phyloP scores from a whole-genome alignment of 768 basidiomycete species.

The Suillus bovinus region DNA sequence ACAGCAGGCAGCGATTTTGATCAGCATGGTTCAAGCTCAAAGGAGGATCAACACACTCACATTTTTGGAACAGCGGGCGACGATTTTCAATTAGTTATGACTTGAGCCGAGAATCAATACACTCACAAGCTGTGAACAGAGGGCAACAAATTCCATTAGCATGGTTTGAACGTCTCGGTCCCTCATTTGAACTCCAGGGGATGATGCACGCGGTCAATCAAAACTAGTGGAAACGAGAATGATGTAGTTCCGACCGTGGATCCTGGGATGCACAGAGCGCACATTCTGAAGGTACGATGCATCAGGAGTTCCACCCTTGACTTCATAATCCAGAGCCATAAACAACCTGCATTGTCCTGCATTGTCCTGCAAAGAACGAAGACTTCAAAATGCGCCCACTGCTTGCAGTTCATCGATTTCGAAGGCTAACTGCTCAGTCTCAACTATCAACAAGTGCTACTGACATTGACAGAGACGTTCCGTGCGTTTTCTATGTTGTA shows the following conservation, averaged over 20 bases:
- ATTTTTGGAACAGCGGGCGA: no score
- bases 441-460: not conserved
- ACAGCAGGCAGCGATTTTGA: no score
- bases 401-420: not conserved
- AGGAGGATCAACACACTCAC: no score
- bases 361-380: not conserved
- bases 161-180: no score
- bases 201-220: not conserved
- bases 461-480: not conserved
- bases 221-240: not conserved
- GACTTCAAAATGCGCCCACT: not conserved
- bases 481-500: not conserved
- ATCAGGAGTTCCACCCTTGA: not conserved
- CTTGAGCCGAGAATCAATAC: not conserved
- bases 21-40: no score
- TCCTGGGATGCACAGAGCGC: not conserved
- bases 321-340: not conserved
- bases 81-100: no score
- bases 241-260: not conserved
- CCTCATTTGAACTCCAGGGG: not conserved
- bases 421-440: not conserved
- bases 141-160: no score
- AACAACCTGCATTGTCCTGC: not conserved
- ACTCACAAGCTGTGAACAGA: no score
- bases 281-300: not conserved